Evolutionary conservation across 257 asterid species (phyloP).

Genomic region (Thymus quinquecostatus): DNA sequence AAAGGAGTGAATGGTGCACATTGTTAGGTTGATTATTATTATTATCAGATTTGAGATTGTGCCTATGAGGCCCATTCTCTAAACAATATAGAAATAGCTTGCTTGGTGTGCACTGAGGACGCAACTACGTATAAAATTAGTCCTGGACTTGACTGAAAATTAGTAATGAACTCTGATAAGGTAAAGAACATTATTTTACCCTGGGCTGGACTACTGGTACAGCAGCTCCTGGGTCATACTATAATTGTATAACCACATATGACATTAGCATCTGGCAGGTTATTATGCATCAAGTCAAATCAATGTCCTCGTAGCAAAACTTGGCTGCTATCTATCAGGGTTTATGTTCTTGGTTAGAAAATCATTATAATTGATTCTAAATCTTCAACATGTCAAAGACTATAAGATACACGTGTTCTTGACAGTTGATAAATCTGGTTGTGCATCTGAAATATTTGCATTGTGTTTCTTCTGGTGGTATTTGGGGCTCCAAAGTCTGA

Average conservation of each 20-base stretch:
- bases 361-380: conserved; percentile 10
- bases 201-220: neutral
- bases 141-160: neutral
- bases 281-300: neutral
- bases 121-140: too few relatives aligned
- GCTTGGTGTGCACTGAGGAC: too few relatives aligned
- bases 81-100: too few relatives aligned
- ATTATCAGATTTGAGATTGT: neutral
- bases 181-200: neutral
- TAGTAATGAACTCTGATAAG: neutral
- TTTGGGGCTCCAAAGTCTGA: conserved; percentile 19
- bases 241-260: neutral
- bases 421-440: conserved; percentile 17
- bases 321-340: neutral
- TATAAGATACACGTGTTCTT: neutral
- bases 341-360: neutral
- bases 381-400: neutral
- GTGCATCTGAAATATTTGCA: conserved; percentile 17
- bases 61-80: too few relatives aligned
- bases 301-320: conserved; percentile 1
- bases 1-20: conserved; percentile 1
- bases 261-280: too few relatives aligned
- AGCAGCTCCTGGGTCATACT: conserved; percentile 2
- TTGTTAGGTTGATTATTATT: neutral
- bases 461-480: conserved; percentile 22